Percentiles rank a stretch among this genome's conserved stretches.
Conservation (phyloP, 768 basidiomycete species). For the Lentinula boryana region DNA sequence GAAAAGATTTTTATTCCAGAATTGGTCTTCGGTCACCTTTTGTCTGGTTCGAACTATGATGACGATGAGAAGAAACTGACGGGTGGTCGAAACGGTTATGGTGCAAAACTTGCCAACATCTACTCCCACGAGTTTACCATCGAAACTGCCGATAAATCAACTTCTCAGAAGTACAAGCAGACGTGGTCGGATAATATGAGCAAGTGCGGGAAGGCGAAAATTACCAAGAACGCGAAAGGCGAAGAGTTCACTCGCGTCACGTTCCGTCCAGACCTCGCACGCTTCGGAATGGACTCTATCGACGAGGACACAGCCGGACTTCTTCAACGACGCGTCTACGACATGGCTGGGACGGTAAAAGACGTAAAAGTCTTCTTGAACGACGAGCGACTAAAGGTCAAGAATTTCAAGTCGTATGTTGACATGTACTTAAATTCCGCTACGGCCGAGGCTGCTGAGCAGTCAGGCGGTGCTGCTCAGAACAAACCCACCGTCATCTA, state of each 20-base stretch:
- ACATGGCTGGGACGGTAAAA: slow-evolving; percentile 93
- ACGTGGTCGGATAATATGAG: slow-evolving; percentile 94
- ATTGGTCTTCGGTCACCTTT: slow-evolving; percentile 92
- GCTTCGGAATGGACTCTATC: slow-evolving; percentile 89
- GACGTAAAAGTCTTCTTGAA: slow-evolving; percentile 93
- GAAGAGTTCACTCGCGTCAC: slow-evolving; percentile 93
- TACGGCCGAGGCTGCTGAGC: slow-evolving; percentile 60
- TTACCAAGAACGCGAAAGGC: slow-evolving; percentile 80
- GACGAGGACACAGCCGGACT: slow-evolving; percentile 89
- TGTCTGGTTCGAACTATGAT: slow-evolving; percentile 96
- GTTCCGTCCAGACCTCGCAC: slow-evolving; percentile 85
- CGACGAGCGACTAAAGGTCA: slow-evolving; percentile 86
- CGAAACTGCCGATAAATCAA: slow-evolving; percentile 89
- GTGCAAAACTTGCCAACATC: slow-evolving; percentile 97
- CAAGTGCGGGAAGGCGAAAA: slow-evolving; percentile 82
- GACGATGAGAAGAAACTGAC: slow-evolving; percentile 98
- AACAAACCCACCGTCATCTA: slow-evolving; percentile 75
- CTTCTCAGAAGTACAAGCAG: slow-evolving; percentile 89
- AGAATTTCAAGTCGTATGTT: slow-evolving; percentile 95
- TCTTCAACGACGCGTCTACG: slow-evolving; percentile 90
- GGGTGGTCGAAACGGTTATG: slow-evolving; percentile 97
- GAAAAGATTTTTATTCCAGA: slow-evolving; percentile 97
- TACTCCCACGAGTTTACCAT: slow-evolving; percentile 95
- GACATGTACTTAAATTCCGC: slow-evolving; percentile 86
- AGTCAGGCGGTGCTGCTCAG: slow-evolving; percentile 74